Base-by-base conservation (phyloP, 345 rosid species). In the Reutealis trisperma region DNA sequence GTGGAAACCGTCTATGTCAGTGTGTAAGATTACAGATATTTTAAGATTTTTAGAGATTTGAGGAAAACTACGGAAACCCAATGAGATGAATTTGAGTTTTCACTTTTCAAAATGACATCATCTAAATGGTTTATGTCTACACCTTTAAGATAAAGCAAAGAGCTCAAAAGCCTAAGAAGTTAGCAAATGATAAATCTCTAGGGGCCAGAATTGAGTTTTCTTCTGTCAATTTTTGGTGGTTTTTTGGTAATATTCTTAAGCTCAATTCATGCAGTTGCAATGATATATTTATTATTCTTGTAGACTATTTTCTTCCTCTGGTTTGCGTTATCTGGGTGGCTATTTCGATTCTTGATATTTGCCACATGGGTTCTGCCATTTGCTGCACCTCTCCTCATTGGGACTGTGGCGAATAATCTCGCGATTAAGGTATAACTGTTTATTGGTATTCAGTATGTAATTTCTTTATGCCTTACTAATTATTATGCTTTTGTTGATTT, bases 261-360 rank as follows among this genome's bases (percentile, higher is more conserved):
- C 14, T 49, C 12, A 13, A 55, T 57, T 61, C 13, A 13, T 32
- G 73, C 72, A 21, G 22, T 19, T 32, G 49, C n/a, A 44, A 8
- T 19, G 12, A 47, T 58, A 12, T 70, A 13, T 15, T 74, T 74
- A 11, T 62, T 82, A 25, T 58, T 44, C 27, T 78, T 67, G 81
- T 67, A 95, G 99, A 90, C 93, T 69, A 79, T 93, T 52, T 91
- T 95, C 86, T 90, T 95, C 82, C 87, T 93, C 67, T 95, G 99
- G 99, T 90, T 93, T 86, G 91, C 97, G 2, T 86, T 93, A 72
- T 93, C 99, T 71, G 99, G 99, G 74, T 95, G 99, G 99, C 86
- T 95, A 59, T 95, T 95, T 82, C 96, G 94, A 45, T 70, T 86
- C 75, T 83, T 95, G 70, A 84, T 95, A 72, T 67, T 89, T 8